These are phyloP conservation scores for Buddleja alternifolia DNA, from an alignment of 257 asterid species.

Conservation along the genomic window DNA sequence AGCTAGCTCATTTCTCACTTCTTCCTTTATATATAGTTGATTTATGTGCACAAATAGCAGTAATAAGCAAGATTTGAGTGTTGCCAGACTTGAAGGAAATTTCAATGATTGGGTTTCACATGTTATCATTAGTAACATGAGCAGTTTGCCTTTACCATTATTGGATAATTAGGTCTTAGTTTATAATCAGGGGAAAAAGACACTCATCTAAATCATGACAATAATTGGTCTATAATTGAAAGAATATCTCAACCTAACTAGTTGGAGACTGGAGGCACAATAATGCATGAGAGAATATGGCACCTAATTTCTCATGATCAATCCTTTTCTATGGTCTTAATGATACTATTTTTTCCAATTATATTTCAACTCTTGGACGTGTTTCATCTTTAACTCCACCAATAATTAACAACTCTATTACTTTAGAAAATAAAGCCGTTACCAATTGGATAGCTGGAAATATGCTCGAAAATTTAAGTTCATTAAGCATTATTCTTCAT, in stretches of 20 bases:
- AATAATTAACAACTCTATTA: too few relatives aligned
- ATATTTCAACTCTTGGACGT: neutral
- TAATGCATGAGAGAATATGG: slow-evolving; percentile 18
- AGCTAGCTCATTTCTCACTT: too few relatives aligned
- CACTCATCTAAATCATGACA: slow-evolving; percentile 26
- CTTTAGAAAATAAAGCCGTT: too few relatives aligned
- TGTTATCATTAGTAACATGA: slow-evolving; percentile 4
- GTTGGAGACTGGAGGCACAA: slow-evolving; percentile 29
- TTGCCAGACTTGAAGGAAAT: slow-evolving; percentile 10
- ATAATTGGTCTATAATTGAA: slow-evolving; percentile 35
- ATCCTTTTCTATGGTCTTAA: neutral
- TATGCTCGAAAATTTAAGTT: too few relatives aligned
- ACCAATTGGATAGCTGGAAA: too few relatives aligned
- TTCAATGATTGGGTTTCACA: neutral
- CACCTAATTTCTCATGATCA: slow-evolving; percentile 18
- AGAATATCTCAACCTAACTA: slow-evolving; percentile 11
- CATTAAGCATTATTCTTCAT: too few relatives aligned
- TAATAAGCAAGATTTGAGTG: slow-evolving; percentile 1
- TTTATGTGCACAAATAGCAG: neutral
- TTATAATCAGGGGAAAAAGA: slow-evolving; percentile 29
- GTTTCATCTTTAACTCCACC: slow-evolving; percentile 23
- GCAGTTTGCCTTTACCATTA: slow-evolving; percentile 10
- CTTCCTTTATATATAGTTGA: neutral
- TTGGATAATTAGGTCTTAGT: slow-evolving; percentile 13
- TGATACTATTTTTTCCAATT: neutral